phyloP scores from a whole-genome alignment of 305 asterid species.

The Nicotiana rustica region DNA sequence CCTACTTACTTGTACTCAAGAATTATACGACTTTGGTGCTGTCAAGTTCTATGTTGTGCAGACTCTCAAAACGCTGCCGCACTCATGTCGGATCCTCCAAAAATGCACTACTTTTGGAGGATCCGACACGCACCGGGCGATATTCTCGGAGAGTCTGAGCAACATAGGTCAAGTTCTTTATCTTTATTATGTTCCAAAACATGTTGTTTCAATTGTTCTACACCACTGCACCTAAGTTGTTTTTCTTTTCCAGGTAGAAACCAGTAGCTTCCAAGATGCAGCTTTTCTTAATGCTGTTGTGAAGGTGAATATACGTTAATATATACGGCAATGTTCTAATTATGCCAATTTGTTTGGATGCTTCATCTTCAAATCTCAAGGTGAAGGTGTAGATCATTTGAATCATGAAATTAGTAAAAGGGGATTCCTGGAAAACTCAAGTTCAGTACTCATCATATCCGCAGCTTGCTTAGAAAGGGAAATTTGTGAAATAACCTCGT shows the following conservation, averaged over 20 bases:
- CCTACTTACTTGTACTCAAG: background rate
- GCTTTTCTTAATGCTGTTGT: conserved; percentile 89
- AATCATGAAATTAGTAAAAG: background rate
- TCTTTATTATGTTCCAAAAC: background rate
- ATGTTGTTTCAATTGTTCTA: background rate
- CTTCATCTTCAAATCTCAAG: conserved; percentile 28
- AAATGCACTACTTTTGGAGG: no score
- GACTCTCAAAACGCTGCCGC: no score
- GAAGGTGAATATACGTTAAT: conserved; percentile 59
- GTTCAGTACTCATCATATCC: conserved; percentile 4
- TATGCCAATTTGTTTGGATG: background rate
- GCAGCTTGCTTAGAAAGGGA: conserved; percentile 9
- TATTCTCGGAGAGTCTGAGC: no score
- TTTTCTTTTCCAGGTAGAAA: conserved; percentile 65
- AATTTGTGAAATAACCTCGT: conserved; percentile 14
- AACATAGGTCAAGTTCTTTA: conserved; percentile 1
- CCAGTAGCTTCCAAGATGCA: conserved; percentile 74
- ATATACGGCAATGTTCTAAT: background rate
- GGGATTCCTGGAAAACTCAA: conserved; percentile 3
- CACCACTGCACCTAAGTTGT: conserved; percentile 27
- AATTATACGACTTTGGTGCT: background rate
- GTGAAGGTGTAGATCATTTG: conserved; percentile 29
- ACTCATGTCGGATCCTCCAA: no score
- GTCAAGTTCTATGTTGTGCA: background rate
- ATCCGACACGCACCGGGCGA: no score